A percentile compares a stretch with the other conserved stretches of the same genome.
Evolutionary conservation across 768 basidiomycete genomes (phyloP).

Genomic region (Floccularia luteovirens): DNA sequence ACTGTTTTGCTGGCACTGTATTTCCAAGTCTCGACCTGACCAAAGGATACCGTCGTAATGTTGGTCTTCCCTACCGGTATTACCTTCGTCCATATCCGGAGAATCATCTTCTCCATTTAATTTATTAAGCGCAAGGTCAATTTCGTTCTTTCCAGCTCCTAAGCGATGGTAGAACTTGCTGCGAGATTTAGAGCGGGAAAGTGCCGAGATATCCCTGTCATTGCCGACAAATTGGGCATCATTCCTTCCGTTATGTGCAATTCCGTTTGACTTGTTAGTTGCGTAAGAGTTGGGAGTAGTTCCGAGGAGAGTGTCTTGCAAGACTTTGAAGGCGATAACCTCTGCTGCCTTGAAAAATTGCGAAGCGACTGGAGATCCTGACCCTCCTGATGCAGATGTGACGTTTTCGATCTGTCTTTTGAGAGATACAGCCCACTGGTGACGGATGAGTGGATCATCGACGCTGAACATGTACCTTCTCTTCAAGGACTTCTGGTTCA

Average conservation of each 20-base stretch:
- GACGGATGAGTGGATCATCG: slow-evolving; percentile 66
- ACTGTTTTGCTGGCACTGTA: slow-evolving; percentile 87
- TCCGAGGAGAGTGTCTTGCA: slow-evolving; percentile 77
- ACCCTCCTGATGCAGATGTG: slow-evolving; percentile 20
- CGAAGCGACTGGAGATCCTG: slow-evolving; percentile 27
- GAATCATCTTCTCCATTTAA: slow-evolving; percentile 8
- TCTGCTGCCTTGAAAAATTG: slow-evolving; percentile 63
- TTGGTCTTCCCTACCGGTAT: slow-evolving; percentile 4
- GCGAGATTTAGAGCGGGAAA: slow-evolving; percentile 61
- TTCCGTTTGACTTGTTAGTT: slow-evolving; percentile 8
- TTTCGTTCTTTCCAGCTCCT: slow-evolving; percentile 57
- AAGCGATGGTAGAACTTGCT: slow-evolving; percentile 62
- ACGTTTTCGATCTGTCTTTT: slow-evolving; percentile 59
- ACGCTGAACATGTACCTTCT: slow-evolving; percentile 95
- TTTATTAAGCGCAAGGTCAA: slow-evolving; percentile 31
- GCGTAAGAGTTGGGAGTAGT: slow-evolving; percentile 11
- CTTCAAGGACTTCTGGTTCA: slow-evolving; percentile 55
- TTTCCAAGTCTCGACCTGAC: slow-evolving; percentile 79
- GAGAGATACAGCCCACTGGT: slow-evolving; percentile 66
- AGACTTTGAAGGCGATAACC: slow-evolving; percentile 69
- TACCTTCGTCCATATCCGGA: slow-evolving; percentile 1
- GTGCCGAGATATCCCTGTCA: slow-evolving; percentile 20
- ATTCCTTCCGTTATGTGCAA: slow-evolving; percentile 7
- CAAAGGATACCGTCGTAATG: slow-evolving; percentile 43
- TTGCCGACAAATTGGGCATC: slow-evolving; percentile 8